Percentiles rank a stretch among this genome's conserved stretches.
Evolutionary conservation across 805 yeast genomes (phyloP).

Genomic region (Yarrowia sp.): DNA sequence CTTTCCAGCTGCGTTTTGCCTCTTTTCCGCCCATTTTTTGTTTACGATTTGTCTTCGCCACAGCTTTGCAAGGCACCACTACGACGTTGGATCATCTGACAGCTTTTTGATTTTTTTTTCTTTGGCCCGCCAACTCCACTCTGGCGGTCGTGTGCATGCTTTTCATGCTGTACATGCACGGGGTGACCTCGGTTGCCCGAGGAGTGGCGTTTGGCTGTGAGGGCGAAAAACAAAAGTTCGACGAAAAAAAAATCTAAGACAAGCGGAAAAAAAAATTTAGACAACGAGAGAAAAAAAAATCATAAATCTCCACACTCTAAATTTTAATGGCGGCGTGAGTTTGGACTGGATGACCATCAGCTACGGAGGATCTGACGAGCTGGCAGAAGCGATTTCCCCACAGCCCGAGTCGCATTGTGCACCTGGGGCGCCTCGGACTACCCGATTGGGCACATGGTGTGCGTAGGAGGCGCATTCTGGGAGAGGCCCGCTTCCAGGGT

Average conservation of each 20-base stretch:
- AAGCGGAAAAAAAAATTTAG: background rate
- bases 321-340: background rate
- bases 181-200: slow-evolving; percentile 1
- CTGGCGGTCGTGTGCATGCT: too few relatives aligned
- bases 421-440: slow-evolving; percentile 15
- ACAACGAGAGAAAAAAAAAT: background rate
- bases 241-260: background rate
- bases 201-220: slow-evolving; percentile 12
- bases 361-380: background rate
- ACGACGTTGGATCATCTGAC: too few relatives aligned
- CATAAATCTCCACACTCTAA: slow-evolving; percentile 14
- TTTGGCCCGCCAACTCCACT: too few relatives aligned
- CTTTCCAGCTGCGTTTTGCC: background rate
- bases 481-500: background rate
- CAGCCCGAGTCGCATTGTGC: slow-evolving; percentile 4
- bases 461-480: background rate
- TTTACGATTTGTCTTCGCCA: background rate
- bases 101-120: too few relatives aligned
- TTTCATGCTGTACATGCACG: background rate
- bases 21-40: too few relatives aligned
- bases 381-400: background rate
- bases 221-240: background rate
- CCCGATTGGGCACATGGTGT: slow-evolving; percentile 13
- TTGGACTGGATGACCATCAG: too few relatives aligned
- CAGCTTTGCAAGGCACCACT: background rate